phyloP scores from a whole-genome alignment of 1,284 basidiomycete genomes.

The Xerocomus alliaceus region DNA sequence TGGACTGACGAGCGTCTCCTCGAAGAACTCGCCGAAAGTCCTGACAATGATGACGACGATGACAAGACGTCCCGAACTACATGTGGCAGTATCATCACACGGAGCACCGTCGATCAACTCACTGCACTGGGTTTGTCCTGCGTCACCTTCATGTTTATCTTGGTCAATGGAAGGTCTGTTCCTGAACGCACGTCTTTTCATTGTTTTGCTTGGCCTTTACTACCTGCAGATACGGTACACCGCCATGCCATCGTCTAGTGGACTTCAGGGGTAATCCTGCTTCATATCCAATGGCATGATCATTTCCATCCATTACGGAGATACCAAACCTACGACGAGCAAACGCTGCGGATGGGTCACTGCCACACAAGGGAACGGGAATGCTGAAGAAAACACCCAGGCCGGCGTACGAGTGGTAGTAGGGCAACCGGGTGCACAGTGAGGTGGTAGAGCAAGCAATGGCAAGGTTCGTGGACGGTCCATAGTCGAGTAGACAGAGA shows the following conservation, averaged over 20 bases:
- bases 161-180: constrained; percentile 71
- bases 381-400: constrained; percentile 54
- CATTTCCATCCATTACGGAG: constrained; percentile 57
- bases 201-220: constrained; percentile 6
- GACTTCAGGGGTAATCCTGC: constrained; percentile 65
- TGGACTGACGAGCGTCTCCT: constrained; percentile 61
- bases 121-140: constrained; percentile 69
- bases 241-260: constrained; percentile 45
- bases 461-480: constrained; percentile 73
- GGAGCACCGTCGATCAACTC: constrained; percentile 70
- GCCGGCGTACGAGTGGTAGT: constrained; percentile 78
- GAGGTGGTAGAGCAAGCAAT: constrained; percentile 75
- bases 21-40: constrained; percentile 57
- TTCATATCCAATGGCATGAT: constrained; percentile 59
- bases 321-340: constrained; percentile 46
- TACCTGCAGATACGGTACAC: not conserved
- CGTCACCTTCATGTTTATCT: constrained; percentile 72
- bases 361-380: constrained; percentile 51
- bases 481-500: constrained; percentile 62
- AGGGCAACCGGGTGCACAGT: constrained; percentile 74
- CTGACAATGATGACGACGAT: constrained; percentile 47
- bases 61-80: constrained; percentile 52
- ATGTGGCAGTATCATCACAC: constrained; percentile 73
- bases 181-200: constrained; percentile 60
- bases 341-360: constrained; percentile 60